A percentile compares a stretch with the other conserved stretches of the same genome.
Conservation (phyloP, 2,329 filamentous ascomycete species). For the Trichoderma asperellum region DNA sequence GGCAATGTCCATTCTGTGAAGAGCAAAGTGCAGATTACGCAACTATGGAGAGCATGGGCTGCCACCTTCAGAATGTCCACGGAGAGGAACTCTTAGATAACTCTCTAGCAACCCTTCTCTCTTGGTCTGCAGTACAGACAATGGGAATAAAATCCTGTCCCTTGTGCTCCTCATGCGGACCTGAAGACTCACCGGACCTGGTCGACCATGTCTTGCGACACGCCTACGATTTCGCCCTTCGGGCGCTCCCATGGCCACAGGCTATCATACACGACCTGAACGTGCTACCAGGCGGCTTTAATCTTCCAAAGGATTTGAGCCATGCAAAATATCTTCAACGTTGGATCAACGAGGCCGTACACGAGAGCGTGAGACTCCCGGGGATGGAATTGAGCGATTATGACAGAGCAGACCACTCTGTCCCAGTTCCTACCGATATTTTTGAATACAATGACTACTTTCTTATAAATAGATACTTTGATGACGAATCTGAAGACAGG, state of each 20-base stretch:
- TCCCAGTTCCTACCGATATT: neutral
- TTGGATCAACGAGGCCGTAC: neutral
- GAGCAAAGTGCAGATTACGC: neutral
- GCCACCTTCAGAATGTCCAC: neutral
- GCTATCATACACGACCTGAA: neutral
- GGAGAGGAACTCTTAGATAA: neutral
- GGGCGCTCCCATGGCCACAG: constrained; percentile 23
- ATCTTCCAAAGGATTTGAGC: neutral
- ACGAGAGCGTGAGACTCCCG: neutral
- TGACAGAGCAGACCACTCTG: neutral
- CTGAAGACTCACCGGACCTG: constrained; percentile 15
- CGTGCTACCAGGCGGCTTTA: neutral
- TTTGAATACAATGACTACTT: neutral
- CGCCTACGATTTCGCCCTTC: constrained; percentile 22
- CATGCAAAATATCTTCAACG: neutral
- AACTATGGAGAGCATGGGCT: neutral
- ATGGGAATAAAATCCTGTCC: constrained; percentile 20
- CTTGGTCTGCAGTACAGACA: neutral
- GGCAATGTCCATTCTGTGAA: constrained; percentile 28
- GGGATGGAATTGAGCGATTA: neutral
- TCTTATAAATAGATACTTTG: neutral
- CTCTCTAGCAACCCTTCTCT: neutral
- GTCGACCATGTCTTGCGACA: constrained; percentile 21
- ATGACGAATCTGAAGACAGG: neutral
- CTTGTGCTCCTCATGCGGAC: neutral